Evolutionary conservation across 495 filamentous ascomycete genomes (phyloP), one percentile per base, ranked within the genome.

Genomic region (Mytilinidion resinicola): DNA sequence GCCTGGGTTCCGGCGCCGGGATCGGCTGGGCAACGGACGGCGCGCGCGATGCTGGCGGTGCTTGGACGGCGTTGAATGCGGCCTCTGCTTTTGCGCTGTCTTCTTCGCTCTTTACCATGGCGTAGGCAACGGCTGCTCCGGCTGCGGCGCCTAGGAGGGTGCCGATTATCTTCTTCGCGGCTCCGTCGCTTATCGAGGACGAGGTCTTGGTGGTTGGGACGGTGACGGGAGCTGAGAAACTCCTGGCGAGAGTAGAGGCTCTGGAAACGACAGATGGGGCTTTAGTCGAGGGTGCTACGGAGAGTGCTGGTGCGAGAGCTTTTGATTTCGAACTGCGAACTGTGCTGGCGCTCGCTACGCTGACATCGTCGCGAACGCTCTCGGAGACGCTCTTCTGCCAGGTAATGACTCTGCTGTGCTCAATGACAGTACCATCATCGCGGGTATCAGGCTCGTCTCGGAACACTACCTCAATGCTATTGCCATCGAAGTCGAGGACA

Each of bases 121-220:
- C 83, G 68, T 91, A 92, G 1, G 87, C 85, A 38, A 90, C 67
- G 0, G 84, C 86, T 12, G 85, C 87, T 50, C 86, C 90, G 3
- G 86, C 82, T 9, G 86, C 87, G 15, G 85, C 89, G 20, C 87
- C 90, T 6, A 90, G 81, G 47, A 91, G 78, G 3, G 86, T 86
- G 9, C 88, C 89, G 8, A 93, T 76, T 25, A 95, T 73, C 1
- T 83, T 84, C 25, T 83, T 82, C 8, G 77, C 67, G 7, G 82
- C 67, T 21, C 72, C 69, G 48, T 72, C 69, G 63, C 37, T 73
- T 58, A 14, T 72, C 30, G 57, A 64, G 61, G 53, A 65, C 0
- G 75, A 67, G 25, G 69, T 68, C 2, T 70, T 70, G 51, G 10
- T 48, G 30, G 38, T 35, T 56, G 61, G 15, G 14, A 34, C 50